Evolutionary conservation across 371 early-diverging fungal genomes (phyloP), one percentile per base, ranked within the genome.

Genomic region (Capillidium rhysosporum): DNA sequence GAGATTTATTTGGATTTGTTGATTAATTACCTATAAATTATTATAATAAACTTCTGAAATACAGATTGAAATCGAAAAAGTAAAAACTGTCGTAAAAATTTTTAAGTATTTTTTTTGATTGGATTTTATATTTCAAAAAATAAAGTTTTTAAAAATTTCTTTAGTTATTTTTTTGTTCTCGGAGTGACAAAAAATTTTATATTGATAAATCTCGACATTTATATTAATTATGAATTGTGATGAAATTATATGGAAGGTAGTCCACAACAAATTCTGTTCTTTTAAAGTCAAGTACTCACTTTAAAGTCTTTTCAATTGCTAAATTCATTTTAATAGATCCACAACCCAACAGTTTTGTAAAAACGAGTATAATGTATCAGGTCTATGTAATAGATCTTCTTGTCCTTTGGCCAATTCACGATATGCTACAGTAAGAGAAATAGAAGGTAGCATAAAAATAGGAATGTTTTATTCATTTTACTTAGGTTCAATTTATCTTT

Each of bases 341-440:
- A 66, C 76, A 23, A 80, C 79, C 28, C 85, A 84, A 51, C 81
- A 76, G 63, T 90, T 99, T 57, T 99, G 99, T 72, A 85, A 92
- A 61, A 96, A 98, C 65, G 86, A 86, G 64, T 90, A 96, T 73
- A 99, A 98, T 69, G 86, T 97, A 7, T 93, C 99, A 5, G 99
- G 99, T 43, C 76, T 96, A 23, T 99, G 99, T 76, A 89, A 85
- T 69, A 78, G 91, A 40, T 85, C 84, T 61, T 87, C 92, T 9
- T 99, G 99, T 67, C 99, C 99, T 14, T 72, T 99, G 58, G 95
- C 99, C 51, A 99, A 98, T 73, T 80, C 83, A 52, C 80, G 86
- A 61, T 99, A 99, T 69, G 99, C 99, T 20, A 99, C 99, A 2
- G 81, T 99, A 38, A 83, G 95, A 61, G 97, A 95, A 63, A 69